phyloP scores from a whole-genome alignment of 1,139 yeast genomes.

The Eremothecium gossypii region DNA sequence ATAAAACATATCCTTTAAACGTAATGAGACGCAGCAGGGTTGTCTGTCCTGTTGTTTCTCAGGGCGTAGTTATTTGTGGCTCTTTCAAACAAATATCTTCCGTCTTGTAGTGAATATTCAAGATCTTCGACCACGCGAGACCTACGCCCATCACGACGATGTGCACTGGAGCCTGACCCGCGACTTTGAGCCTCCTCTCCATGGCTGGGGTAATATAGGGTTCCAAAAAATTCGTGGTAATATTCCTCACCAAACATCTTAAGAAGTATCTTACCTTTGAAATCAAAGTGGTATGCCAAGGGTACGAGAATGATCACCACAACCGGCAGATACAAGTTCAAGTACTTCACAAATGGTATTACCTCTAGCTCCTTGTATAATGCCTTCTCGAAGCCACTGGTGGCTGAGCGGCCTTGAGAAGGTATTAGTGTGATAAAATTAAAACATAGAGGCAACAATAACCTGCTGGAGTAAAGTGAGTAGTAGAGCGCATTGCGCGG shows the following conservation, averaged over 20 bases:
- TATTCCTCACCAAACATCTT: constrained; percentile 27
- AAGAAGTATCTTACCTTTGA: constrained; percentile 22
- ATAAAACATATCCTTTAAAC: neutral
- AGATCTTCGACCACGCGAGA: constrained; percentile 25
- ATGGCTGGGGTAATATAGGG: constrained; percentile 20
- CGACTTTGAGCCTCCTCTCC: neutral
- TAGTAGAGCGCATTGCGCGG: constrained; percentile 27
- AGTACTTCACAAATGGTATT: constrained; percentile 22
- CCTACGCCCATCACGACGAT: constrained; percentile 7
- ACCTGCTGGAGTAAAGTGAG: constrained; percentile 27
- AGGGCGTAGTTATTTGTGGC: constrained; percentile 21
- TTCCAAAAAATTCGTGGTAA: constrained; percentile 28
- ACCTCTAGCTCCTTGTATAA: constrained; percentile 22
- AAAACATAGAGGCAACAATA: constrained; percentile 28
- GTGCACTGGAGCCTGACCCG: constrained; percentile 7
- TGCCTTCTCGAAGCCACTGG: constrained; percentile 20
- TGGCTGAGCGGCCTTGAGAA: constrained; percentile 8
- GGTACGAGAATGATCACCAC: constrained; percentile 22
- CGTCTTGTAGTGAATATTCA: constrained; percentile 29
- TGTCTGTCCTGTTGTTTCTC: neutral
- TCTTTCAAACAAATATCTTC: constrained; percentile 26
- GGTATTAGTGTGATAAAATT: constrained; percentile 26
- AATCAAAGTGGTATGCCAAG: constrained; percentile 22
- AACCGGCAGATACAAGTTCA: constrained; percentile 25
- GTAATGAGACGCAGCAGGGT: neutral